These are phyloP conservation scores for Clarireedia homoeocarpa DNA, from an alignment of 2,329 filamentous ascomycete genomes.

Conservation along the genomic window DNA sequence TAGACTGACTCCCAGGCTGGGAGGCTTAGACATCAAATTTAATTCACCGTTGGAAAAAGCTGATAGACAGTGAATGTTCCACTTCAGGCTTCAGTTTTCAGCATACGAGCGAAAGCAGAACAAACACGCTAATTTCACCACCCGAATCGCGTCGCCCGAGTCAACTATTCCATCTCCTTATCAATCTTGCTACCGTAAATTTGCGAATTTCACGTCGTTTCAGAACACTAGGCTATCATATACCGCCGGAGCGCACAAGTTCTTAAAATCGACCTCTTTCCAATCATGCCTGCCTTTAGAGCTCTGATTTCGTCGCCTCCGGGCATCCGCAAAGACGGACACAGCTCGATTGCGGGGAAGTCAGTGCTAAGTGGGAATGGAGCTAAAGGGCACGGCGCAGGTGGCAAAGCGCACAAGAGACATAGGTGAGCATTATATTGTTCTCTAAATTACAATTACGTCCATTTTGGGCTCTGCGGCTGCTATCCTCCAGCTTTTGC, in stretches of 20 bases:
- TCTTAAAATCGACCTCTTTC: not conserved
- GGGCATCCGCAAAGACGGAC: not conserved
- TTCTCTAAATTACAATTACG: not conserved
- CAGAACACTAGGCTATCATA: not conserved
- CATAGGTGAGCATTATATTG: constrained; percentile 1
- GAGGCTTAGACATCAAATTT: too few species aligned
- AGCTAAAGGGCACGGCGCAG: constrained; percentile 5
- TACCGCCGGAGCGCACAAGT: not conserved
- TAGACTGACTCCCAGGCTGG: too few species aligned
- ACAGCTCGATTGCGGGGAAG: not conserved
- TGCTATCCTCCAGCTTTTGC: not conserved
- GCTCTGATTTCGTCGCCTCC: not conserved
- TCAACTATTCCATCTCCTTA: too few species aligned
- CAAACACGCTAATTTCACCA: too few species aligned
- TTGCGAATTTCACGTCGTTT: too few species aligned
- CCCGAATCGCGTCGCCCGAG: too few species aligned
- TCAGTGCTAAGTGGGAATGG: constrained; percentile 11
- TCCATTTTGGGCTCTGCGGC: not conserved
- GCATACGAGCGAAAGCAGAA: too few species aligned
- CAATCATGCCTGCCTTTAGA: not conserved
- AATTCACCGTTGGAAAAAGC: too few species aligned
- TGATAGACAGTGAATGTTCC: too few species aligned
- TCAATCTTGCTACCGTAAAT: too few species aligned
- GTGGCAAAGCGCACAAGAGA: constrained; percentile 7
- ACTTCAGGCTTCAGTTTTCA: too few species aligned